These are phyloP conservation scores for Amaranthus palmeri DNA, from an alignment of 148 eudicot genomes.

Conservation along the genomic window DNA sequence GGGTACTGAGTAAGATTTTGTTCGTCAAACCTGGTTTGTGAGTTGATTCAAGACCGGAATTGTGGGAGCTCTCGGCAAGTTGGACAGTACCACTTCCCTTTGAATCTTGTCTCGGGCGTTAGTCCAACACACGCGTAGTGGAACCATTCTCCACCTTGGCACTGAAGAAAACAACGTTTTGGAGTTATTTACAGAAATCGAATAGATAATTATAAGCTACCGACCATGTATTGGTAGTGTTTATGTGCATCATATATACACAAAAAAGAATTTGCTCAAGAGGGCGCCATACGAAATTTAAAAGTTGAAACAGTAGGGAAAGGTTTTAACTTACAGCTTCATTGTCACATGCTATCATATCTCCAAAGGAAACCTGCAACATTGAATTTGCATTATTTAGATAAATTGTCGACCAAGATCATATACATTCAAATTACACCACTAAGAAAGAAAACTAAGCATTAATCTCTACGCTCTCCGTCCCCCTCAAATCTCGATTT, in stretches of 20 bases:
- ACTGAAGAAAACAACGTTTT: slow-evolving; percentile 37
- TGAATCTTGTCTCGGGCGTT: slow-evolving; percentile 89
- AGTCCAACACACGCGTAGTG: slow-evolving; percentile 92
- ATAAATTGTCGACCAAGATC: background rate
- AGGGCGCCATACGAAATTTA: background rate
- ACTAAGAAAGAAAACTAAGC: background rate
- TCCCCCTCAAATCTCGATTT: too few relatives aligned
- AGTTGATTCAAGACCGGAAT: slow-evolving; percentile 19
- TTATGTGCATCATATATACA: background rate
- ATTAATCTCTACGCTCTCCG: too few relatives aligned
- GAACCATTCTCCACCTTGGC: slow-evolving; percentile 99
- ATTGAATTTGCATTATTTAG: slow-evolving; percentile 12
- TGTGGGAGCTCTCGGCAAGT: slow-evolving; percentile 75
- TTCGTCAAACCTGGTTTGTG: background rate
- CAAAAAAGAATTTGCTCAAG: background rate
- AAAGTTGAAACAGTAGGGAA: background rate
- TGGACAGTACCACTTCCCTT: slow-evolving; percentile 98
- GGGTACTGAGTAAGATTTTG: too few relatives aligned
- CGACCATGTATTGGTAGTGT: background rate
- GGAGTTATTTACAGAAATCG: background rate
- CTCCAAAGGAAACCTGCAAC: slow-evolving; percentile 90
- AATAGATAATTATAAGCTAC: background rate
- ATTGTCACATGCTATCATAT: slow-evolving; percentile 99
- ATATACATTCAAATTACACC: background rate
- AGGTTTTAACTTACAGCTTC: slow-evolving; percentile 58